Evolutionary conservation across 2,329 filamentous ascomycete genomes (phyloP).

Genomic region (Botrytis aclada): DNA sequence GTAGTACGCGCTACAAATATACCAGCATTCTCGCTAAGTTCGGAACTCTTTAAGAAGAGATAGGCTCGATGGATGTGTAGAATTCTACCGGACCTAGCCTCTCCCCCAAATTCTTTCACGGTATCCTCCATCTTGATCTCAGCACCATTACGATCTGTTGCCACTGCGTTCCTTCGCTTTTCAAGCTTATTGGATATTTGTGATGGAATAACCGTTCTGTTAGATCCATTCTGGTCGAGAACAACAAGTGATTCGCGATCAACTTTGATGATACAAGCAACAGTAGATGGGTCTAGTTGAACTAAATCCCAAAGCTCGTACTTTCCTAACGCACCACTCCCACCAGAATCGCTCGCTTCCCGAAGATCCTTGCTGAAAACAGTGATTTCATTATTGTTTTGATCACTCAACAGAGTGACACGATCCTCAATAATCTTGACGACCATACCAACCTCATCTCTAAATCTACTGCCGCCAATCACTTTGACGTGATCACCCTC

Average conservation of each 20-base stretch:
- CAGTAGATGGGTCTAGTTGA: constrained; percentile 87
- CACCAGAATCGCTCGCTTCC: constrained; percentile 88
- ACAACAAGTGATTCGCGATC: constrained; percentile 89
- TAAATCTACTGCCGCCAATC: constrained; percentile 89
- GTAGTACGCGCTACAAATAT: constrained; percentile 84
- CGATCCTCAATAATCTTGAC: constrained; percentile 90
- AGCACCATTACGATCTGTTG: constrained; percentile 87
- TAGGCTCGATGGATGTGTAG: constrained; percentile 92
- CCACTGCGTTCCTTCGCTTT: constrained; percentile 77
- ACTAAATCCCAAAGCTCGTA: constrained; percentile 92
- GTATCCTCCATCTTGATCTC: constrained; percentile 91
- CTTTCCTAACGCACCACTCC: constrained; percentile 78
- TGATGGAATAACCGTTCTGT: constrained; percentile 79
- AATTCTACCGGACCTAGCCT: constrained; percentile 82
- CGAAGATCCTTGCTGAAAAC: constrained; percentile 97
- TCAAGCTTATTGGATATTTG: constrained; percentile 89
- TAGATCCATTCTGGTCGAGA: constrained; percentile 84
- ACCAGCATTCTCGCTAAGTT: constrained; percentile 80
- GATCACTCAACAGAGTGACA: constrained; percentile 89
- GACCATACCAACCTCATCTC: constrained; percentile 95
- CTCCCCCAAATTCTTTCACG: constrained; percentile 84
- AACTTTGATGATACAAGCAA: constrained; percentile 90
- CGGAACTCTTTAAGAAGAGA: constrained; percentile 83
- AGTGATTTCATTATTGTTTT: constrained; percentile 88
- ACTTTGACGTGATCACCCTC: constrained; percentile 98